A percentile compares a stretch with the other conserved stretches of the same genome.
phyloP scores from a whole-genome alignment of 2,329 filamentous ascomycete genomes.

The Tolypocladium album region DNA sequence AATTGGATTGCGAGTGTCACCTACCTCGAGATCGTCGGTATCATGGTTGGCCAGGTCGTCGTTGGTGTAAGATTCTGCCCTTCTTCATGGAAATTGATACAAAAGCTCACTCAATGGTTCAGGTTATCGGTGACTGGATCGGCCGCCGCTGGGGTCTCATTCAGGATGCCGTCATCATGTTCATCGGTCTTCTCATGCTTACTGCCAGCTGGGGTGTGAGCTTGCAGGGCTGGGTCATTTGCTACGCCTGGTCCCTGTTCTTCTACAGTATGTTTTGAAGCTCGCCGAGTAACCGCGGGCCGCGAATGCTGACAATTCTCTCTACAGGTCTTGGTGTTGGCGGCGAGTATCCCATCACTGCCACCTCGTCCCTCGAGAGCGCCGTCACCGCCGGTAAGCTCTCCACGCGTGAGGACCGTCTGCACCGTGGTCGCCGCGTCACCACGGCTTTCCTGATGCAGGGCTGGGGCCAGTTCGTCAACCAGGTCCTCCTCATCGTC shows the following conservation, averaged over 20 bases:
- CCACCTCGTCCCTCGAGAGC: constrained; percentile 89
- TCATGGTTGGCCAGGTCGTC: constrained; percentile 84
- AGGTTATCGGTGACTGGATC: constrained; percentile 58
- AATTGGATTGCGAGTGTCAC: constrained; percentile 79
- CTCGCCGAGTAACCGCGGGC: background rate
- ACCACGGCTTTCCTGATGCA: constrained; percentile 97
- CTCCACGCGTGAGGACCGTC: constrained; percentile 83
- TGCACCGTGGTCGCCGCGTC: constrained; percentile 92
- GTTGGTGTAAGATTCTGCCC: constrained; percentile 57
- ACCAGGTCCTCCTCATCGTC: constrained; percentile 82
- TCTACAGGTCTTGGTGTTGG: constrained; percentile 50
- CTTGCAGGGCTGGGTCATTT: constrained; percentile 91
- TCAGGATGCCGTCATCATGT: constrained; percentile 90
- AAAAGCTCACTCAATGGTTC: constrained; percentile 7
- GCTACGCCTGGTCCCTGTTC: constrained; percentile 91
- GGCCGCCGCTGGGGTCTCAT: constrained; percentile 93
- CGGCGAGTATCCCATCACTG: constrained; percentile 94
- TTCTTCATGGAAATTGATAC: background rate
- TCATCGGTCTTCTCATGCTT: constrained; percentile 82
- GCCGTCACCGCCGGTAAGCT: constrained; percentile 76
- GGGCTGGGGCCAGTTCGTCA: constrained; percentile 93
- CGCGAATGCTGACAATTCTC: background rate
- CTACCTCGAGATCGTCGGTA: constrained; percentile 88
- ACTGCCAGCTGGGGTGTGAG: constrained; percentile 82
- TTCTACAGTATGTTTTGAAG: constrained; percentile 37